A percentile compares a stretch with the other conserved stretches of the same genome.
These are phyloP conservation scores for Apiospora aurea DNA, from an alignment of 2,329 filamentous ascomycete genomes.

Conservation along the genomic window DNA sequence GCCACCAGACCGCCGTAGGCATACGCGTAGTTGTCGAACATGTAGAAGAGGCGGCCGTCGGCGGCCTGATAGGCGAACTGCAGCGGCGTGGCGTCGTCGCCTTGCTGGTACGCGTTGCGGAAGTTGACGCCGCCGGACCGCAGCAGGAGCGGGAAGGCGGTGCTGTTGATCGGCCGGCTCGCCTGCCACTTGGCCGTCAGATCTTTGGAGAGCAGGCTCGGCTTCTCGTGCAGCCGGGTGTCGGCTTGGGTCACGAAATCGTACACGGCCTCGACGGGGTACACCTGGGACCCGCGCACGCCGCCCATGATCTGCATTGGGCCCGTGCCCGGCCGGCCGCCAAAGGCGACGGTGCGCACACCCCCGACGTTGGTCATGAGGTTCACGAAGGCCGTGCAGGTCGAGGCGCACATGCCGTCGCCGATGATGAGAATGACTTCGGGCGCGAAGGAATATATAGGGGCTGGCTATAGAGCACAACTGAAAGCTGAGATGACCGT, in stretches of 20 bases:
- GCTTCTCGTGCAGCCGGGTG: constrained; percentile 30
- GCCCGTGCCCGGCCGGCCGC: constrained; percentile 57
- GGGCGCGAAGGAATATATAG: constrained; percentile 20
- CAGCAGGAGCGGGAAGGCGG: constrained; percentile 35
- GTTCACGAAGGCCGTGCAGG: constrained; percentile 65
- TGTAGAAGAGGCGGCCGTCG: constrained; percentile 65
- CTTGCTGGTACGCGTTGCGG: constrained; percentile 43
- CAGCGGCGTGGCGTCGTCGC: constrained; percentile 48
- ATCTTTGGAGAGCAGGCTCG: constrained; percentile 27
- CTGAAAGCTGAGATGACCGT: not conserved
- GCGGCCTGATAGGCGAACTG: constrained; percentile 66
- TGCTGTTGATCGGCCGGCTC: constrained; percentile 9
- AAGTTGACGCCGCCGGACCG: constrained; percentile 58
- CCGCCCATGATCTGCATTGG: constrained; percentile 68
- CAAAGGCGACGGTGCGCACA: constrained; percentile 64
- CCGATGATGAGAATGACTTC: constrained; percentile 53
- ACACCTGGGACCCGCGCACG: constrained; percentile 58
- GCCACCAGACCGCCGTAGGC: not conserved
- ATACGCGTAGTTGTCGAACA: constrained; percentile 52
- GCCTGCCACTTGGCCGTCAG: not conserved
- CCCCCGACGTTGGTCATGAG: constrained; percentile 59
- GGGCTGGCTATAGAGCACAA: too few species aligned
- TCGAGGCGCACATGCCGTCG: constrained; percentile 65
- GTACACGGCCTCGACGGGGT: constrained; percentile 32
- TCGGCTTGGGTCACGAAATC: not conserved